These are phyloP conservation scores for Linnemannia hyalina DNA, from an alignment of 192 early-diverging fungal genomes.

Conservation along the genomic window DNA sequence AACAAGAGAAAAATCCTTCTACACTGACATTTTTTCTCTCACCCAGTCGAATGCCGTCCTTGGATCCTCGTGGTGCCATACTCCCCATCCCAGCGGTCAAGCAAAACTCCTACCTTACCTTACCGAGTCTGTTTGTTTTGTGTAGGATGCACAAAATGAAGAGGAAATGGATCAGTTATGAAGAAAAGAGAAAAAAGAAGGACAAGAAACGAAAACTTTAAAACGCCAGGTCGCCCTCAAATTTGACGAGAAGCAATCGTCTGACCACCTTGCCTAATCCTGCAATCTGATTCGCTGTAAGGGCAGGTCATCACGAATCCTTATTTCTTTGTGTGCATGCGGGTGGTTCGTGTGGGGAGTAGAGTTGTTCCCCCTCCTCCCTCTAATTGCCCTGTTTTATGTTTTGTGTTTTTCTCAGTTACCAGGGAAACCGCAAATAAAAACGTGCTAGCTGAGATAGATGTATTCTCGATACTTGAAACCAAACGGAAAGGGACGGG, in stretches of 20 bases:
- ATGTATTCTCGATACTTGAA: no score
- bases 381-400: not conserved
- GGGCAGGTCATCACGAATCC: not conserved
- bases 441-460: no score
- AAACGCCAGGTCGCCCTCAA: not conserved
- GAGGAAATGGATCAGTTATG: not conserved
- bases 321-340: not conserved
- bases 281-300: not conserved
- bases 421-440: not conserved
- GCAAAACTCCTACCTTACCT: no score
- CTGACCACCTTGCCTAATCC: not conserved
- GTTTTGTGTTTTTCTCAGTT: not conserved
- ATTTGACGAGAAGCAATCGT: constrained; percentile 1
- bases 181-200: not conserved
- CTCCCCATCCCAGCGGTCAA: not conserved
- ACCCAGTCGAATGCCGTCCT: not conserved
- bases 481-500: no score
- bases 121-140: no score
- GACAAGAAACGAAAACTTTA: not conserved
- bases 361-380: not conserved
- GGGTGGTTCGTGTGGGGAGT: not conserved
- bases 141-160: no score
- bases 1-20: not conserved
- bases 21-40: not conserved
- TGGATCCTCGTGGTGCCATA: not conserved